Percentiles rank a stretch among this genome's conserved stretches.
Evolutionary conservation across 345 rosid genomes (phyloP).

Genomic region (Erysimum cheiranthoides): DNA sequence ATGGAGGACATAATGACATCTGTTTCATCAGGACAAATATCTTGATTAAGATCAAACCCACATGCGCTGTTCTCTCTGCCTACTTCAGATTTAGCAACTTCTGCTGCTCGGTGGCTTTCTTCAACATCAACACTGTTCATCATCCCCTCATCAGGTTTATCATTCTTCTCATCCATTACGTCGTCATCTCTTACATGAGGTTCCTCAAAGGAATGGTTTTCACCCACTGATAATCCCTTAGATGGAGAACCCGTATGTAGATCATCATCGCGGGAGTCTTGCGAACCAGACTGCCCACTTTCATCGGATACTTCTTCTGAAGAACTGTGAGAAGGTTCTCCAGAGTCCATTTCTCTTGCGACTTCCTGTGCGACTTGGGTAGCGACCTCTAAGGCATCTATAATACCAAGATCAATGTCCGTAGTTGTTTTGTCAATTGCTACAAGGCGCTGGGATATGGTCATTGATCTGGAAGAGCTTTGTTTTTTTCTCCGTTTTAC

Average conservation of each 20-base stretch:
- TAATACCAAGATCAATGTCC: constrained; percentile 75
- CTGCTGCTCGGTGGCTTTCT: constrained; percentile 63
- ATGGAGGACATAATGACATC: constrained; percentile 55
- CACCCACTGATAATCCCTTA: constrained; percentile 54
- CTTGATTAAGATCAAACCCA: constrained; percentile 84
- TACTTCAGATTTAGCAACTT: constrained; percentile 56
- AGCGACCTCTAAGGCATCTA: constrained; percentile 94
- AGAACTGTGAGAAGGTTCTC: constrained; percentile 69
- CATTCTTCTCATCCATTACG: constrained; percentile 46
- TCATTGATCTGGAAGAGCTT: constrained; percentile 52
- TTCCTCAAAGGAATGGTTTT: constrained; percentile 52
- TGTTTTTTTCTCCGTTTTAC: constrained; percentile 50
- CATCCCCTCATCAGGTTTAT: constrained; percentile 49
- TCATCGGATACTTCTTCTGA: constrained; percentile 63
- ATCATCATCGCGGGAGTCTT: constrained; percentile 53
- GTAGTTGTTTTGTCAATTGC: constrained; percentile 52
- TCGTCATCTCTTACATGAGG: constrained; percentile 46
- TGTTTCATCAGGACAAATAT: constrained; percentile 75
- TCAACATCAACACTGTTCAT: constrained; percentile 54
- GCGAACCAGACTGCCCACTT: constrained; percentile 52
- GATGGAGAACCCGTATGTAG: constrained; percentile 39
- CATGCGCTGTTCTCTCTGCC: constrained; percentile 64
- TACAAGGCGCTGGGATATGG: constrained; percentile 49
- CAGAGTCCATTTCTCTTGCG: constrained; percentile 76
- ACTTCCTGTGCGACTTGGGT: constrained; percentile 94